phyloP scores from a whole-genome alignment of 495 filamentous ascomycete genomes.

The Lepraria neglecta region DNA sequence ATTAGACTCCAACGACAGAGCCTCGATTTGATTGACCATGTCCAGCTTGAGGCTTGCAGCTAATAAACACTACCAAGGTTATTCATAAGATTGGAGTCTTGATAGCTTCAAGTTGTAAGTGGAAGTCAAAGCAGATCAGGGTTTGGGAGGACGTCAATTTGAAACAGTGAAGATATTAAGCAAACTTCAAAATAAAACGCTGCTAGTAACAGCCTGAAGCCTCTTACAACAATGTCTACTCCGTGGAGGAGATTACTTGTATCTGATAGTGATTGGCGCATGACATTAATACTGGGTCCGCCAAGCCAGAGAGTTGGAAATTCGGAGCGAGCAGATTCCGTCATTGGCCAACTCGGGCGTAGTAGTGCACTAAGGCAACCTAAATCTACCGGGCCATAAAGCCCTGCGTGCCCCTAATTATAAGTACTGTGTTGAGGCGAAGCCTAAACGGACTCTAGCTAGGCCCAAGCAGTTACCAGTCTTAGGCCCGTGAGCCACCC shows the following conservation, averaged over 20 bases:
- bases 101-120: not conserved
- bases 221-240: not conserved
- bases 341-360: not conserved
- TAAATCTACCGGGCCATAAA: not conserved
- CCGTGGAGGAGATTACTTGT: not conserved
- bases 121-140: not conserved
- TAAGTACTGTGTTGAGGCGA: too few species aligned
- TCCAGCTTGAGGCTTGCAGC: too few species aligned
- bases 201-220: not conserved
- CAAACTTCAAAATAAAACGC: too few species aligned
- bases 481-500: too few species aligned
- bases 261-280: conserved; percentile 1
- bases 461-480: too few species aligned
- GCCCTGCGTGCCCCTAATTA: not conserved
- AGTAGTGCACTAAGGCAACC: not conserved
- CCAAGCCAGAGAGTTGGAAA: not conserved
- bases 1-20: too few species aligned
- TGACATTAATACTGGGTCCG: not conserved
- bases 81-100: too few species aligned
- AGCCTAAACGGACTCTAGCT: too few species aligned
- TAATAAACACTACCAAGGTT: too few species aligned
- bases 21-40: too few species aligned
- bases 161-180: too few species aligned
- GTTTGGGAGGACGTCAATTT: not conserved
- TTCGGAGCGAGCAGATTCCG: not conserved